A percentile compares a stretch with the other conserved stretches of the same genome.
Conservation (phyloP, 441 rosid genomes). For the Cnidoscolus chayamansa region DNA sequence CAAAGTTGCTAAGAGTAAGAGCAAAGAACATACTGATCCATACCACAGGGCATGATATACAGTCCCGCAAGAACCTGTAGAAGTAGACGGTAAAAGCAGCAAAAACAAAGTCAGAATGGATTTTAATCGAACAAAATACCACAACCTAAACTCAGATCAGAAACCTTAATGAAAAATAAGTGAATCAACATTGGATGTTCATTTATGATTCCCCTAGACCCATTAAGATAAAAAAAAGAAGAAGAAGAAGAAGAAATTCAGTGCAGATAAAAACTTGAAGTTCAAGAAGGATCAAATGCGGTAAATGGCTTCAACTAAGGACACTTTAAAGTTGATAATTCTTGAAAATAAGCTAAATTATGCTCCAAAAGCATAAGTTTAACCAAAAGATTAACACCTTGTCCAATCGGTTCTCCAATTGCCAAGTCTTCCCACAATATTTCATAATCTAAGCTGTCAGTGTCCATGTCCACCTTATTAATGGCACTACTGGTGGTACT, state of each 20-base stretch:
- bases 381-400: slow-evolving; percentile 50
- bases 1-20: slow-evolving; percentile 30
- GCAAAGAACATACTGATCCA: slow-evolving; percentile 90
- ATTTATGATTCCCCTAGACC: neutral
- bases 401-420: slow-evolving; percentile 83
- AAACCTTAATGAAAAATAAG: neutral
- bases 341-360: slow-evolving; percentile 4
- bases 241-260: neutral
- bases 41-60: slow-evolving; percentile 95
- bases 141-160: neutral
- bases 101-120: slow-evolving; percentile 27
- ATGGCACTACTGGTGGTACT: slow-evolving; percentile 74
- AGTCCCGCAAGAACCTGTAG: slow-evolving; percentile 92
- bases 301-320: slow-evolving; percentile 1
- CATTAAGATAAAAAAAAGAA: neutral
- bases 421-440: slow-evolving; percentile 90
- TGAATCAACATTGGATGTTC: neutral
- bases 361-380: slow-evolving; percentile 3
- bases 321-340: neutral
- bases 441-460: slow-evolving; percentile 76
- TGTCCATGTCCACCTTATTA: slow-evolving; percentile 64
- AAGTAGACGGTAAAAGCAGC: slow-evolving; percentile 17
- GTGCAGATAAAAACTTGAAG: neutral
- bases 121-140: slow-evolving; percentile 23
- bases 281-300: slow-evolving; percentile 7